Base-by-base conservation (phyloP, 495 filamentous ascomycete genomes). In the Aspergillus bridgeri region DNA sequence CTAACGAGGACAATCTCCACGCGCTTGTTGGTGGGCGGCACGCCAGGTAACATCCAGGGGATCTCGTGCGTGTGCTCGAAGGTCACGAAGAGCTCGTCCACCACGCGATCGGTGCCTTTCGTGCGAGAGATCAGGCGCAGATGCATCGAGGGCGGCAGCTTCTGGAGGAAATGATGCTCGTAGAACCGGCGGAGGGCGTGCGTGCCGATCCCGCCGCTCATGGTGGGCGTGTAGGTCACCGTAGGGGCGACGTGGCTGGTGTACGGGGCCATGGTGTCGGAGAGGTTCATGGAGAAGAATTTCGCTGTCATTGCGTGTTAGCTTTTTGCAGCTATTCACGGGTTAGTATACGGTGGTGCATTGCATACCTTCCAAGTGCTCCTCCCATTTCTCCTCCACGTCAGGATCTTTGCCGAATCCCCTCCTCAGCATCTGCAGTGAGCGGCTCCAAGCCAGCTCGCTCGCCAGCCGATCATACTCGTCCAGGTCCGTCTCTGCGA, bases 21-120 rank as follows among this genome's bases (percentile, higher is more conserved):
- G 29, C 77, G 71, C 51, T 78, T 82, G 45, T 82, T 74, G 1
- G 91, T 96, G 3, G 90, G 81, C 0, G 87, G 83, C 1, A 96
- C 77, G 0, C 86, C 89, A 0, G 91, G 91, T 0, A 93, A 71
- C 63, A 96, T 84, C 92, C 91, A 96, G 29, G 87, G 86, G 22
- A 96, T 80, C 44, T 80, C 79, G 6, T 79, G 74, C 11, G 87
- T 83, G 64, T 96, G 92, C 24, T 86, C 86, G 61, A 91, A 92
- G 3, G 76, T 63, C 4, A 79, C 63, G 51, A 79, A 75, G 5
- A 87, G 67, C 60, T 87, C 84, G 52, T 87, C 84, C 4, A 84
- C 83, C 1, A 87, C 68, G n/a, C 81, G 76, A 61, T 87, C 83
- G 0, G 77, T 70, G 6, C 84, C 84, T 3, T 81, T 67, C 0